Base-by-base conservation (phyloP, 352 stramenopile species). In the Globisporangium radiosum region DNA sequence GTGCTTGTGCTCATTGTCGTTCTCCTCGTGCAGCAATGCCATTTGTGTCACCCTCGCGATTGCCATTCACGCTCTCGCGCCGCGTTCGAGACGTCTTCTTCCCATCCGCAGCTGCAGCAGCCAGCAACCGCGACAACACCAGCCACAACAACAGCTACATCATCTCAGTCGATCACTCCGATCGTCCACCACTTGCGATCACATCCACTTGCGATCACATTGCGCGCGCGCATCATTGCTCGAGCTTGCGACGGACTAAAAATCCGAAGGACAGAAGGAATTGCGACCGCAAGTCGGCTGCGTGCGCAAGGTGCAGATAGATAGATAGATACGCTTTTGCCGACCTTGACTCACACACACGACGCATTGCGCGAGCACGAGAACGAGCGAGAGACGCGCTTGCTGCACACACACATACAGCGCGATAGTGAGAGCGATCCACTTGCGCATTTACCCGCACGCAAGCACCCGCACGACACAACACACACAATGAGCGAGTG, bases 291-390 rank as follows among this genome's bases (percentile, higher is more conserved):
- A 14, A 47, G 4, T 13, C 42, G 8, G 15, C 42, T 47, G 43
- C 43, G 11, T 17, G 25, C 2, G 25, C 25, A 2, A 33, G 25
- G 25, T 33, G 25, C 25, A 33, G 25, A 2, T 2, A 17, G 11
- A 7, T 17, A 56, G 47, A 50, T 50, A 56, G 56, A 61, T 61
- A 61, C 56, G 47, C 56, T 54, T 61, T 49, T 54, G n/a, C 8
- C 9, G 17, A 38, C 40, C 19, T 51, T 39, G 15, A 17, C 54
- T 11, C n/a, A 19, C 54, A 59, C 49, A 33, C 47, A 47, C 14
- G 33, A 40, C 10, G 19, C 19, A 25, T 33, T 4, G 25, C 42
- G 25, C 15, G 52, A 53, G 36, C 38, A 4, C 37, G 14, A 59
- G 36, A 25, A 48, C 52, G 44, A 33, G 25, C 25, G 25, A 33